Evolutionary conservation across 2,329 filamentous ascomycete genomes (phyloP), one percentile per base, ranked within the genome.

Genomic region (Calonectria crousiana): DNA sequence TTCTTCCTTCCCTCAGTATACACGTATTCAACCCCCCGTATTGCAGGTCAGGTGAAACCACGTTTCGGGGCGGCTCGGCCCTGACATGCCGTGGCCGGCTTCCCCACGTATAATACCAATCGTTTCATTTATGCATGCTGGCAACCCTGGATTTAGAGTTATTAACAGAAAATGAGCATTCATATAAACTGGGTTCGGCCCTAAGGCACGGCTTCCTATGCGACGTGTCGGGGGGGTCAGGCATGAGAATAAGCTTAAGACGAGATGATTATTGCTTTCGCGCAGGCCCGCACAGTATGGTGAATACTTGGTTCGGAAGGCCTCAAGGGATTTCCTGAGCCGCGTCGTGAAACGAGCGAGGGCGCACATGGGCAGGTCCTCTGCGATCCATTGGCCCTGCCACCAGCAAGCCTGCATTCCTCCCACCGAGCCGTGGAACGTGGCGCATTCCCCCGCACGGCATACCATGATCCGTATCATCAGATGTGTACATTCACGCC

Each of bases 21-120:
- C 44, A 47, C 44, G 44, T 47, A 47, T 47, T 47, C 44, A 9
- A n/a, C n/a, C n/a, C 44, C 3, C n/a, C 44, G 44, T 47, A 47
- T 47, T n/a, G n/a, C n/a, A 47, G 20, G 3, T 1, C 56, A 6
- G n/a, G n/a, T 62, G 56, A 62, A 41, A 62, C 56, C 23, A 10
- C n/a, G 56, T 41, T 62, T 62, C 36, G 56, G 56, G 34, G 56
- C 56, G 56, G 56, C n/a, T 41, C 56, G 56, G 34, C 23, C 56
- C 56, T 41, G 36, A 28, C 4, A n/a, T 28, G 56, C 34, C 23
- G 52, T 18, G 32, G 34, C 6, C 53, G n/a, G 20, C 13, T 47
- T 47, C 10, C 30, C 8, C 30, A 1, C 30, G 16, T 60, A 34
- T 13, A 26, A n/a, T n/a, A n/a, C n/a, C 18, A 38, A 38, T 23